Percentiles rank a stretch among this genome's conserved stretches.
phyloP scores from a whole-genome alignment of 1,139 yeast species.

The Pichia sp. region DNA sequence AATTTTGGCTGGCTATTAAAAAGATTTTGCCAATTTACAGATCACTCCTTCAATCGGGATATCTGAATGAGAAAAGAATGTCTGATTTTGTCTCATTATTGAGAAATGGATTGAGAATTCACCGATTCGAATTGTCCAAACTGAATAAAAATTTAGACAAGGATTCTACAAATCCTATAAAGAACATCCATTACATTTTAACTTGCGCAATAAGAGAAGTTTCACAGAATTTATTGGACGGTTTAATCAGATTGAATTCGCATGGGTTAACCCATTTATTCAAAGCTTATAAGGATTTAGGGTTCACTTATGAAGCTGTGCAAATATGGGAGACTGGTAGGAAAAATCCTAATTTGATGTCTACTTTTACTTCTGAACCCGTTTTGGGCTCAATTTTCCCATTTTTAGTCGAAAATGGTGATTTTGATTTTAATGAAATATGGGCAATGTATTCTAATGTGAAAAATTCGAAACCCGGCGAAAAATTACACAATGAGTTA shows the following conservation, averaged over 20 bases:
- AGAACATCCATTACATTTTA: conserved; percentile 37
- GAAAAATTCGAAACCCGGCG: conserved; percentile 27
- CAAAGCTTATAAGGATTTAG: conserved; percentile 49
- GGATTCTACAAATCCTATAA: conserved; percentile 41
- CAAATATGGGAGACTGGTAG: conserved; percentile 43
- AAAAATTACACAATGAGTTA: conserved; percentile 37
- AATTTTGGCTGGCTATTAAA: conserved; percentile 39
- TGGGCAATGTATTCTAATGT: conserved; percentile 37
- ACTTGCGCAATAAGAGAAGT: conserved; percentile 40
- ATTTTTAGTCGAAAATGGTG: conserved; percentile 52
- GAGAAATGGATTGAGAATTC: conserved; percentile 42
- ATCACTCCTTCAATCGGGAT: conserved; percentile 36
- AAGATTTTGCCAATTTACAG: conserved; percentile 40
- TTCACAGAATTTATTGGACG: conserved; percentile 39
- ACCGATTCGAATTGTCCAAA: conserved; percentile 38
- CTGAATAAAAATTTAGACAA: conserved; percentile 42
- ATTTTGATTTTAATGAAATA: conserved; percentile 54
- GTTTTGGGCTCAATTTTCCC: conserved; percentile 71
- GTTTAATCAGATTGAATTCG: conserved; percentile 34
- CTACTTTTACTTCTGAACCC: conserved; percentile 34
- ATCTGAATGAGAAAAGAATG: conserved; percentile 33
- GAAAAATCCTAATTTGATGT: conserved; percentile 20
- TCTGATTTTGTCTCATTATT: conserved; percentile 36
- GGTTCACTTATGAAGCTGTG: conserved; percentile 43
- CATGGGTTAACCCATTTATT: conserved; percentile 51